Percentiles rank a stretch among this genome's conserved stretches.
These are phyloP conservation scores for Neurospora discreta DNA, from an alignment of 495 filamentous ascomycete genomes.

Conservation along the genomic window DNA sequence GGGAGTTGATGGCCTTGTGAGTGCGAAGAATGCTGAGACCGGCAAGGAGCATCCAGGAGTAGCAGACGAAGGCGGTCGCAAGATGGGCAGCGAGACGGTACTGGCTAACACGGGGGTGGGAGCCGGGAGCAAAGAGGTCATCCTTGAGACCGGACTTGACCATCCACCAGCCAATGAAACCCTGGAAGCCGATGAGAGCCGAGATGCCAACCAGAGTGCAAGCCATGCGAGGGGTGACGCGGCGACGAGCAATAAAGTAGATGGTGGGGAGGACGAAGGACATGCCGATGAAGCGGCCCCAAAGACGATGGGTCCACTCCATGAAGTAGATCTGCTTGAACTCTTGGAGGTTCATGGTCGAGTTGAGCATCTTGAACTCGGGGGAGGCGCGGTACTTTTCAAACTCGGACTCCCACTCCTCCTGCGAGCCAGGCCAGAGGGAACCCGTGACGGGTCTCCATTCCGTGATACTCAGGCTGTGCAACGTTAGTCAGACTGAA, in stretches of 20 bases:
- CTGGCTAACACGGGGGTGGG: conserved; percentile 84
- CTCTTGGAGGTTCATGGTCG: conserved; percentile 79
- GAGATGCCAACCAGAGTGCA: conserved; percentile 69
- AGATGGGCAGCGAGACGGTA: conserved; percentile 87
- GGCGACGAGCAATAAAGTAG: conserved; percentile 77
- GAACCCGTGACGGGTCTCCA: conserved; percentile 95
- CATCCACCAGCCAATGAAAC: conserved; percentile 98
- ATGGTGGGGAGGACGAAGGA: conserved; percentile 78
- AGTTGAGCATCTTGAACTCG: conserved; percentile 82
- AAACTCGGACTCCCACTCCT: conserved; percentile 86
- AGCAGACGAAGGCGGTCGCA: conserved; percentile 80
- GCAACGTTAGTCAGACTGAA: background rate
- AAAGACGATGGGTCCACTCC: conserved; percentile 96
- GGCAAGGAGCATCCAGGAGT: conserved; percentile 87
- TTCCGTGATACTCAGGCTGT: conserved; percentile 93
- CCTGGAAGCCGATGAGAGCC: conserved; percentile 86
- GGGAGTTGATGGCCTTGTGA: conserved; percentile 52
- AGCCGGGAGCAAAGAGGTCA: conserved; percentile 83
- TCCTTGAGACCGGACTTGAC: conserved; percentile 92
- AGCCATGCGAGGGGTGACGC: conserved; percentile 70
- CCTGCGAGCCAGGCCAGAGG: conserved; percentile 64
- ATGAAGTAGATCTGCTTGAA: conserved; percentile 99
- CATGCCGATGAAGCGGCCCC: conserved; percentile 87
- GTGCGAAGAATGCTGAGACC: conserved; percentile 76
- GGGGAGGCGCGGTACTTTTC: conserved; percentile 81